Percentiles rank a stretch among this genome's conserved stretches.
Evolutionary conservation across 768 basidiomycete genomes (phyloP).

Genomic region (Leccinum barrowsii): DNA sequence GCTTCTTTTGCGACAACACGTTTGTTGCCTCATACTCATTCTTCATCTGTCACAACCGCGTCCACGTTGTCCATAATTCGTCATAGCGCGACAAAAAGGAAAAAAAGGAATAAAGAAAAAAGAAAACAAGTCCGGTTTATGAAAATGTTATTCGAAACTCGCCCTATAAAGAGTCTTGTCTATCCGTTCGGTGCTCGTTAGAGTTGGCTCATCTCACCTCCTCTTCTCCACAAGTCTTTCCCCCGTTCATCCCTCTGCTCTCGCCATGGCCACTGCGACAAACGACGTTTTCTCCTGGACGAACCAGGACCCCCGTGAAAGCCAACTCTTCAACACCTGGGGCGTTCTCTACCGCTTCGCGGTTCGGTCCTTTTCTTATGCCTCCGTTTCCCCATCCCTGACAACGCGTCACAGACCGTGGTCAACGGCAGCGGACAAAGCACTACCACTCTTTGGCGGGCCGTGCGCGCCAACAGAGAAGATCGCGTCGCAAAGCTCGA

Average conservation of each 20-base stretch:
- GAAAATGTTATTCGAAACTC: slow-evolving; percentile 40
- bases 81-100: slow-evolving; percentile 41
- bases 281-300: slow-evolving; percentile 85
- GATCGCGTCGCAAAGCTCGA: slow-evolving; percentile 87
- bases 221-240: slow-evolving; percentile 28
- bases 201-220: slow-evolving; percentile 29
- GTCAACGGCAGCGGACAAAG: slow-evolving; percentile 60
- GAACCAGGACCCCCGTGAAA: slow-evolving; percentile 81
- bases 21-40: slow-evolving; percentile 61
- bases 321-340: slow-evolving; percentile 77
- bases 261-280: slow-evolving; percentile 47
- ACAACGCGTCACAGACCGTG: slow-evolving; percentile 49
- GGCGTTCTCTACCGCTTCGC: slow-evolving; percentile 80
- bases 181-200: slow-evolving; percentile 13
- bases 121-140: slow-evolving; percentile 41
- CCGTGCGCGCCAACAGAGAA: slow-evolving; percentile 82
- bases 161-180: slow-evolving; percentile 51
- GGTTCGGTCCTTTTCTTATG: slow-evolving; percentile 38
- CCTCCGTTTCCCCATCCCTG: slow-evolving; percentile 23
- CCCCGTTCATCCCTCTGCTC: slow-evolving; percentile 26
- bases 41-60: slow-evolving; percentile 64
- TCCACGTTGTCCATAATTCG: slow-evolving; percentile 72
- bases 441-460: slow-evolving; percentile 74
- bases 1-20: slow-evolving; percentile 69
- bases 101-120: slow-evolving; percentile 34